These are phyloP conservation scores for Warburgia ugandensis DNA, from an alignment of 164 flowering plant genomes.

Conservation along the genomic window DNA sequence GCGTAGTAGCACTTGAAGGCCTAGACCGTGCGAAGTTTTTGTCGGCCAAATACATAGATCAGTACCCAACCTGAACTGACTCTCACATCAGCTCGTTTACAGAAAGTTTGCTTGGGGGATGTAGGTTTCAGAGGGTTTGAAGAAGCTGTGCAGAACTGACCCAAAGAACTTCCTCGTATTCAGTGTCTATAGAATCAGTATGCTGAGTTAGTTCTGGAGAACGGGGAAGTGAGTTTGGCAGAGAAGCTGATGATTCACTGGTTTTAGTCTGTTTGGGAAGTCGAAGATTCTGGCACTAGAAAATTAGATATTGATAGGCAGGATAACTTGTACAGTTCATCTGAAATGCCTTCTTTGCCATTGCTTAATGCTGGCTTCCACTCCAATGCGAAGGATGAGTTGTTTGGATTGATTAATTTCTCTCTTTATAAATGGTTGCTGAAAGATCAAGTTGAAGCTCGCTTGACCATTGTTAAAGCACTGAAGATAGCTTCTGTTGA, in stretches of 20 bases:
- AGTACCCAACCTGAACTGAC: slow-evolving; percentile 60
- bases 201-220: slow-evolving; percentile 50
- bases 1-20: slow-evolving; percentile 40
- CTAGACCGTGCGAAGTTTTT: slow-evolving; percentile 27
- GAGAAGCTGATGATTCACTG: slow-evolving; percentile 52
- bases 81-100: slow-evolving; percentile 39
- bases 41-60: slow-evolving; percentile 37
- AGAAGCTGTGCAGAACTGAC: slow-evolving; percentile 54
- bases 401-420: slow-evolving; percentile 68
- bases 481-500: slow-evolving; percentile 34
- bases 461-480: slow-evolving; percentile 45
- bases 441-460: slow-evolving; percentile 43
- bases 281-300: slow-evolving; percentile 14
- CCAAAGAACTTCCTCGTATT: slow-evolving; percentile 52
- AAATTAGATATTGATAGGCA: slow-evolving; percentile 7
- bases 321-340: slow-evolving; percentile 6
- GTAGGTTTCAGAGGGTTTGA: slow-evolving; percentile 43
- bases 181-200: slow-evolving; percentile 87
- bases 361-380: slow-evolving; percentile 6
- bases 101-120: slow-evolving; percentile 20
- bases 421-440: slow-evolving; percentile 43
- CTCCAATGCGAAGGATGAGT: slow-evolving; percentile 26
- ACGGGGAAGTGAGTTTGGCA: slow-evolving; percentile 29
- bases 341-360: slow-evolving; percentile 14
- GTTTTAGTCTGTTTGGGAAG: slow-evolving; percentile 40